Conservation (phyloP, 768 basidiomycete species). For the Tricholoma terreum region DNA sequence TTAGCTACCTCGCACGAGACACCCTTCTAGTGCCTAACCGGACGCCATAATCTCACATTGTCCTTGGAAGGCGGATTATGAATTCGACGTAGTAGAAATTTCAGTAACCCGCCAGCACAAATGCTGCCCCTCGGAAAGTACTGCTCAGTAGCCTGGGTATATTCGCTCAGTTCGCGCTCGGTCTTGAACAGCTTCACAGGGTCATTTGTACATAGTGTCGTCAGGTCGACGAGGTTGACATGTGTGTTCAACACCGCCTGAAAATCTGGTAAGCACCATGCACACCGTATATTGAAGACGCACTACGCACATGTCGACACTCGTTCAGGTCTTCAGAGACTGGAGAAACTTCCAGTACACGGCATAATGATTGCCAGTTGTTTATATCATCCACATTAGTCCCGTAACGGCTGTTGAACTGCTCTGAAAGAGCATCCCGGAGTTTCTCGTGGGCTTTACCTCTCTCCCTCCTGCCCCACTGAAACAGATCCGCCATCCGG, state of each 20-base stretch:
- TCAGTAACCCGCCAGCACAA: constrained; percentile 13
- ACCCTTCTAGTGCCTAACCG: too few species aligned
- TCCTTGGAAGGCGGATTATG: background rate
- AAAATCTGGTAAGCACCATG: background rate
- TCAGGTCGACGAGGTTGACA: constrained; percentile 15
- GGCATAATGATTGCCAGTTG: constrained; percentile 8
- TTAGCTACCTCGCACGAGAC: too few species aligned
- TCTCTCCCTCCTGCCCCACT: background rate
- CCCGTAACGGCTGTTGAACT: constrained; percentile 13
- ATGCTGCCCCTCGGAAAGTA: constrained; percentile 7
- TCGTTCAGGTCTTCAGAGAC: constrained; percentile 2
- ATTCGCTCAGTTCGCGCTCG: constrained; percentile 9
- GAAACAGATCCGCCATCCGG: background rate
- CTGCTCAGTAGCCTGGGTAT: constrained; percentile 6
- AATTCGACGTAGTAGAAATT: constrained; percentile 12
- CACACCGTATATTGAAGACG: background rate
- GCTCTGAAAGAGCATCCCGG: background rate
- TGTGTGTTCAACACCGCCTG: constrained; percentile 6
- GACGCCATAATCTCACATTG: too few species aligned
- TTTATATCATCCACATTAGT: constrained; percentile 2
- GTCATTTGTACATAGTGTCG: background rate
- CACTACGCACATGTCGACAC: constrained; percentile 5
- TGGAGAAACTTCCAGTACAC: background rate
- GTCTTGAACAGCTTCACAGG: constrained; percentile 5
- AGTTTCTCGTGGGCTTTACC: background rate